phyloP scores from a whole-genome alignment of 352 stramenopile genomes.

The Phytopythium montanum region DNA sequence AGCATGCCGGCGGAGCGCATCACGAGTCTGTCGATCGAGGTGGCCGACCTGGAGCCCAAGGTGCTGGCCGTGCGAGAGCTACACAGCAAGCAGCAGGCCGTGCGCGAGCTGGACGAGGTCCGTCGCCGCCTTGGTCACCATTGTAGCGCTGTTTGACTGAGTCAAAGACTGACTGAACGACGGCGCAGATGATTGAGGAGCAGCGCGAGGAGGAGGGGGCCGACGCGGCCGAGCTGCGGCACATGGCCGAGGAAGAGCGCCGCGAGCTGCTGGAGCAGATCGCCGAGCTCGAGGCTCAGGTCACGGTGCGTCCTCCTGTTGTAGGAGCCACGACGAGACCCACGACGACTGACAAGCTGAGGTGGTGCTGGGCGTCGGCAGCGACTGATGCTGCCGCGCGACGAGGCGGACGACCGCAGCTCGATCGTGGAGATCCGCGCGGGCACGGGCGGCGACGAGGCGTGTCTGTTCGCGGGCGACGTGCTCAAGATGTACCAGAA shows the following conservation, averaged over 20 bases:
- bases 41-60: slow-evolving; percentile 76
- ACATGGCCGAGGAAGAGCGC: slow-evolving; percentile 74
- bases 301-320: slow-evolving; percentile 36
- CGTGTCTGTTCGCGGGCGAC: slow-evolving; percentile 94
- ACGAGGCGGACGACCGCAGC: slow-evolving; percentile 93
- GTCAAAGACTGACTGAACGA: background rate
- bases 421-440: slow-evolving; percentile 97
- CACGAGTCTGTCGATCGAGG: slow-evolving; percentile 81
- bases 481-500: slow-evolving; percentile 94
- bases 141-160: background rate
- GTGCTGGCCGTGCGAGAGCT: slow-evolving; percentile 65
- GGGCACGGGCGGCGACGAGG: slow-evolving; percentile 96
- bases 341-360: background rate
- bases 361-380: slow-evolving; percentile 8
- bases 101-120: slow-evolving; percentile 87
- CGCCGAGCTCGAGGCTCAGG: slow-evolving; percentile 46
- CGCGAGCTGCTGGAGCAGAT: slow-evolving; percentile 53
- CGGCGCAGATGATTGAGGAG: slow-evolving; percentile 55
- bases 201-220: slow-evolving; percentile 39
- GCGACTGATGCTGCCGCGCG: slow-evolving; percentile 73
- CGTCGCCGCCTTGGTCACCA: slow-evolving; percentile 3
- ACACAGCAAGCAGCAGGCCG: slow-evolving; percentile 87
- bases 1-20: slow-evolving; percentile 70
- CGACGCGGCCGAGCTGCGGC: slow-evolving; percentile 59
- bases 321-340: background rate